Evolutionary conservation across 352 stramenopile genomes (phyloP).

Genomic region (Blastocystis sp.): DNA sequence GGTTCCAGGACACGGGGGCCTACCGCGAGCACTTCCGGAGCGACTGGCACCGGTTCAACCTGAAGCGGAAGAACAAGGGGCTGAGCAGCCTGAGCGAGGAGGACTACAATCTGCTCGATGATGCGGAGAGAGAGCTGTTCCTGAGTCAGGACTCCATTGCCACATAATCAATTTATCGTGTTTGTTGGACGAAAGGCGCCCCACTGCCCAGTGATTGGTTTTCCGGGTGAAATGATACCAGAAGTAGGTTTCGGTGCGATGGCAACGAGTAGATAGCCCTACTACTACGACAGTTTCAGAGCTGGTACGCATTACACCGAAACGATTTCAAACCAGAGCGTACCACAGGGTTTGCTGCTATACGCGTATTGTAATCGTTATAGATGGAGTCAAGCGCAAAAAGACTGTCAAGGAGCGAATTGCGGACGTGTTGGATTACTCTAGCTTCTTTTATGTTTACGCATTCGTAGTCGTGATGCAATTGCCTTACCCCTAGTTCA

Average conservation of each 20-base stretch:
- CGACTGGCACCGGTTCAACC: constrained; percentile 85
- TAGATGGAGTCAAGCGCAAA: constrained; percentile 4
- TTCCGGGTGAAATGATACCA: not conserved
- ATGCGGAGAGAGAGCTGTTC: constrained; percentile 46
- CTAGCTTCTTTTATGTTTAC: constrained; percentile 59
- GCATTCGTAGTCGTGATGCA: not conserved
- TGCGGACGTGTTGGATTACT: constrained; percentile 51
- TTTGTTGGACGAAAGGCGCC: constrained; percentile 16
- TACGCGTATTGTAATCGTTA: not conserved
- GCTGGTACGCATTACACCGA: constrained; percentile 1
- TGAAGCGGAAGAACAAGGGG: constrained; percentile 82
- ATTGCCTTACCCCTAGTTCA: constrained; percentile 30
- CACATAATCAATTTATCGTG: constrained; percentile 33
- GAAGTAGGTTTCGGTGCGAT: not conserved
- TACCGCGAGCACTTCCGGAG: constrained; percentile 85
- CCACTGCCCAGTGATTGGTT: not conserved
- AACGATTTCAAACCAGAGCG: not conserved
- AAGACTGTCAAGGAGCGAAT: constrained; percentile 43
- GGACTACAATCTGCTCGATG: constrained; percentile 44
- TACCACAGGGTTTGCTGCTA: not conserved
- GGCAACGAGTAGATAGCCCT: constrained; percentile 9
- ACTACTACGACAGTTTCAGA: constrained; percentile 59
- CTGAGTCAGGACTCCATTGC: constrained; percentile 53
- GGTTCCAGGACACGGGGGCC: constrained; percentile 77
- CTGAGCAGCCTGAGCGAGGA: constrained; percentile 73